These are phyloP conservation scores for Lepidium aucheri DNA, from an alignment of 345 rosid genomes.

Conservation along the genomic window DNA sequence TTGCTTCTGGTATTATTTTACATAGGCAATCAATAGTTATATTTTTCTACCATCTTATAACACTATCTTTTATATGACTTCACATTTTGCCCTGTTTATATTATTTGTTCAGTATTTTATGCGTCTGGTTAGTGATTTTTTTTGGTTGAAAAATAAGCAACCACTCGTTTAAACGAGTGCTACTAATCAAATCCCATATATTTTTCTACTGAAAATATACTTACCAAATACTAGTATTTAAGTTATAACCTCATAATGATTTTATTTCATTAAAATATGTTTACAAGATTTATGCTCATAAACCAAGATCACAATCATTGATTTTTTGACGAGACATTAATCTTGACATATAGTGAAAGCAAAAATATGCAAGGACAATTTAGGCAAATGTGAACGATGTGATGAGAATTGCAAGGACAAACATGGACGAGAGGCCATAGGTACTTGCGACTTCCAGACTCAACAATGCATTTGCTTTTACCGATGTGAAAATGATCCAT, in stretches of 20 bases:
- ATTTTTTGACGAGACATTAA: no score
- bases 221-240: no score
- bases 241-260: no score
- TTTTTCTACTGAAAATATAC: no score
- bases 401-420: conserved; percentile 10
- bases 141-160: no score
- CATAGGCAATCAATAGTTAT: neutral
- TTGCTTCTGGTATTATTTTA: conserved; percentile 6
- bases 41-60: neutral
- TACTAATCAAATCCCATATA: no score
- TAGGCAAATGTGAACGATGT: neutral
- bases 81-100: neutral
- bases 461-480: conserved; percentile 4
- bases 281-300: no score
- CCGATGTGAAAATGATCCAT: neutral
- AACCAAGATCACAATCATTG: no score
- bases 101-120: neutral
- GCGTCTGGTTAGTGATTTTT: no score
- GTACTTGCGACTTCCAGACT: neutral
- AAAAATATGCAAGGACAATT: neutral
- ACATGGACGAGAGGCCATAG: neutral
- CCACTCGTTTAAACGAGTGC: no score
- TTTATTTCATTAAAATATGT: no score
- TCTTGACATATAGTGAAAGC: neutral
- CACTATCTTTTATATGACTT: neutral